Percentiles rank a stretch among this genome's conserved stretches.
Conservation (phyloP, 805 yeast species). For the Kurtzmaniella cleridarum region DNA sequence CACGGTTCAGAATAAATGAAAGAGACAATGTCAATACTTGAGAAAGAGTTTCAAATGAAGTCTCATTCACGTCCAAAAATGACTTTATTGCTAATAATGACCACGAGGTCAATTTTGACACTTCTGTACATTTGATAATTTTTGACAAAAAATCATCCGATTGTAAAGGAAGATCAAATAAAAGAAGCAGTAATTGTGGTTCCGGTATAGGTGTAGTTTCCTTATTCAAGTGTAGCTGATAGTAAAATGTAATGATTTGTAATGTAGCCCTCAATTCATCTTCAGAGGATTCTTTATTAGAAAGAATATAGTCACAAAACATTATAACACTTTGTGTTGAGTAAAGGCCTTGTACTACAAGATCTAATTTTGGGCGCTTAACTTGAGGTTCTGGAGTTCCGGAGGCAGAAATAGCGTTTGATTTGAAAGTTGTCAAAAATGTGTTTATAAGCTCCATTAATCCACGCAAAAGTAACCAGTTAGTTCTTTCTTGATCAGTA, state of each 20-base stretch:
- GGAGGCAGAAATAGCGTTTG: not conserved
- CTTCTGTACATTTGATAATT: conserved; percentile 17
- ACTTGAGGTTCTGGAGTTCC: conserved; percentile 2
- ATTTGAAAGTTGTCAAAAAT: conserved; percentile 16
- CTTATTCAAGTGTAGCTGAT: too few species aligned
- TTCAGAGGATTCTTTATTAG: conserved; percentile 7
- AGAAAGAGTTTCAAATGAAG: not conserved
- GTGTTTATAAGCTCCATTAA: conserved; percentile 22
- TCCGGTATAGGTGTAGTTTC: too few species aligned
- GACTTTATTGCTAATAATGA: conserved; percentile 12
- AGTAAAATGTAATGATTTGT: conserved; percentile 23
- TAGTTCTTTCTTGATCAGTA: conserved; percentile 8
- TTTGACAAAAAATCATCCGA: conserved; percentile 26
- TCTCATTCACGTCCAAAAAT: conserved; percentile 3
- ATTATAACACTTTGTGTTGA: conserved; percentile 15
- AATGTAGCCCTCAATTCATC: conserved; percentile 15
- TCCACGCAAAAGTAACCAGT: conserved; percentile 41
- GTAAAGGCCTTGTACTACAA: conserved; percentile 15
- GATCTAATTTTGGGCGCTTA: conserved; percentile 24
- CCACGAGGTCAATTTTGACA: conserved; percentile 18
- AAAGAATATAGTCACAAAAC: conserved; percentile 21
- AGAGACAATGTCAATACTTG: not conserved
- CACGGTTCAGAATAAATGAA: too few species aligned
- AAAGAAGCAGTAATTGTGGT: too few species aligned
- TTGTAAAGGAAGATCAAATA: conserved; percentile 10